Base-by-base conservation (phyloP, 495 filamentous ascomycete species). In the Penicillium crystallinum region DNA sequence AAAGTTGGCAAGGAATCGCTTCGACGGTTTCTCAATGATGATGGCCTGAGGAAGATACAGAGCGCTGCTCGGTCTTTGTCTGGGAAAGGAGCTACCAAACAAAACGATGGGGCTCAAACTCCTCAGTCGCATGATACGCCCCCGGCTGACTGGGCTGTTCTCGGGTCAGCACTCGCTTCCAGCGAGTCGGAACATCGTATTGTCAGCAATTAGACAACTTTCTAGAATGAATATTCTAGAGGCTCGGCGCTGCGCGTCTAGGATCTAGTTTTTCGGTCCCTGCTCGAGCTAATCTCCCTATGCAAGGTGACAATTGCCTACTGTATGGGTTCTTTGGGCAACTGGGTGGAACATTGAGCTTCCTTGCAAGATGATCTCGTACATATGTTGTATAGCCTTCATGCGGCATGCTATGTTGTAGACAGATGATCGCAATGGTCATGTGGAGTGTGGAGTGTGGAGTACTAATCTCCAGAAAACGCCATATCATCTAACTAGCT, bases 1-100 rank as follows among this genome's bases (percentile, higher is more conserved):
- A 53, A 49, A 35, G 48, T 51, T 7, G 47, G 47, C 23, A 42
- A 37, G 18, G 36, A 53, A 4, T 53, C 44, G 4, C 52, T 57
- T 23, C 21, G 43, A 12, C 44, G 49, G 4, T 45, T 53, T 19
- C 11, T 53, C 3, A 40, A 42, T 37, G 30, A n/a, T 10, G 43
- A 57, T 8, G 38, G 38, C 36, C 10, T 36, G 7, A 36, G 49
- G 33, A 53, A 57, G 15, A 15, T 14, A n/a, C 39, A 42, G 39
- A 2, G 12, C 14, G 23, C 23, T 27, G 12, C 14, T 42, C 39
- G 39, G 14, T 27, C 39, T 17, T 27, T 25, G 6, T 21, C 39
- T 42, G 39, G 14, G 8, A 42, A 17, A 42, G 12, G 6, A 27
- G 22, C 6, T 17, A 15, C 22, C 21, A 27, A 42, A 15, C 22